Base-by-base conservation (phyloP, 139 green algal species). In the Chlorella sp. region DNA sequence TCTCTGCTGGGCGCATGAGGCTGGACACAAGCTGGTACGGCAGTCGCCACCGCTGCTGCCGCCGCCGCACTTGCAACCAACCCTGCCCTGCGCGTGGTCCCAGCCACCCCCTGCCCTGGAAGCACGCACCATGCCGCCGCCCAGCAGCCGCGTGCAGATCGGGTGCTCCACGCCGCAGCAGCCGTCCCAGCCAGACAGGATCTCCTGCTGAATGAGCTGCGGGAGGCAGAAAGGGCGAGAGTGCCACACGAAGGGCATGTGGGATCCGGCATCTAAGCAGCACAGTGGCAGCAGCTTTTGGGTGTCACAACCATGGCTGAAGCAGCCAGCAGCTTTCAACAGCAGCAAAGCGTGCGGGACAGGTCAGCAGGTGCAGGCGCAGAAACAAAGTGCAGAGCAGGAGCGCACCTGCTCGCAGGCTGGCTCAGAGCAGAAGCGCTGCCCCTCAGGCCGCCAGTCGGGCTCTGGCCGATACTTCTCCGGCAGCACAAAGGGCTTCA, bases 161-260 rank as follows among this genome's bases (percentile, higher is more conserved):
- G 64, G 64, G 15, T 71, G 64, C n/a, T 30, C 64, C 64, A 71
- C 64, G 64, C 64, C 64, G 64, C 64, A 71, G 64, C 64, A 71
- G n/a, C 32, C n/a, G 64, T 71, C 30, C 64, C 64, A 60, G 51
- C 21, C 64, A 12, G 64, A n/a, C 6, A 71, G 64, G 32, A 71
- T 30, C 12, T 71, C n/a, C 64, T 32, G 64, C 26, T 71, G 64
- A 38, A 71, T 71, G 7, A 71, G n/a, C 64, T 71, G n/a, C n/a
- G 12, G 5, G 21, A 3, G 28, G 64, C 26, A 13, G 32, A 4
- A 32, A 30, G 64, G 64, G 64, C 57, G 57, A 28, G 20, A 13
- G 20, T 25, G 57, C 20, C 20, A 13, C 20, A 9, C n/a, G n/a
- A n/a, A n/a, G n/a, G n/a, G n/a, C n/a, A n/a, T n/a, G n/a, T n/a